Evolutionary conservation across 257 asterid species (phyloP), one percentile per base, ranked within the genome.

Genomic region (Ballota nigra): DNA sequence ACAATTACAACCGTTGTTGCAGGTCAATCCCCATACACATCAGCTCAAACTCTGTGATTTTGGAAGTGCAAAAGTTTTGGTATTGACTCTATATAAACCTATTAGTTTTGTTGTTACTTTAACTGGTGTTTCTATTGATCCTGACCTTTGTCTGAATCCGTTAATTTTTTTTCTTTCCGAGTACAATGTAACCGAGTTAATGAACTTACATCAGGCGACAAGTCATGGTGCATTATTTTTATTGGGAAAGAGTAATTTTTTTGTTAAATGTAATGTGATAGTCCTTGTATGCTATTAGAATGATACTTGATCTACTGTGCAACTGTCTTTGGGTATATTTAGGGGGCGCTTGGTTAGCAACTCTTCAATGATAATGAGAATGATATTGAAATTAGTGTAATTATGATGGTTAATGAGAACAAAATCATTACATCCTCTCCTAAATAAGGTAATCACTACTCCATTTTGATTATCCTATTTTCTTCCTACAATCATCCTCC

Each of bases 41-140:
- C 97, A 88, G 84, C 92, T 91, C 74, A 88, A 88, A 79, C 84
- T 91, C 38, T 88, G 96, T 74, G 97, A 91, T 72, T 91, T 91
- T 77, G 97, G 97, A 77, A 88, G 97, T 77, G 96, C 97, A 52
- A 91, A 91, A 85, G 92, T 85, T 78, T 77, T 91, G 96, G 97
- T 88, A 86, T 65, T 63, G 66, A 61, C 59, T 62, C 12, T 16
- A 56, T 12, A 6, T 49, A 68, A 13, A 70, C 47, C 67, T 58
- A 38, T 41, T 64, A 58, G 23, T 60, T 67, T 8, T 24, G 59
- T 52, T 24, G 59, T 52, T 33, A 63, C 69, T 4, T 16, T 51
- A 34, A 59, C 57, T 74, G 53, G 9, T 66, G 15, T 68, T 62
- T 15, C 22, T 34, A 45, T 56, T 6, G 19, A 59, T 22, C 66